Base-by-base conservation (phyloP, 23 red algal species). In the Agarophyton chilense region DNA sequence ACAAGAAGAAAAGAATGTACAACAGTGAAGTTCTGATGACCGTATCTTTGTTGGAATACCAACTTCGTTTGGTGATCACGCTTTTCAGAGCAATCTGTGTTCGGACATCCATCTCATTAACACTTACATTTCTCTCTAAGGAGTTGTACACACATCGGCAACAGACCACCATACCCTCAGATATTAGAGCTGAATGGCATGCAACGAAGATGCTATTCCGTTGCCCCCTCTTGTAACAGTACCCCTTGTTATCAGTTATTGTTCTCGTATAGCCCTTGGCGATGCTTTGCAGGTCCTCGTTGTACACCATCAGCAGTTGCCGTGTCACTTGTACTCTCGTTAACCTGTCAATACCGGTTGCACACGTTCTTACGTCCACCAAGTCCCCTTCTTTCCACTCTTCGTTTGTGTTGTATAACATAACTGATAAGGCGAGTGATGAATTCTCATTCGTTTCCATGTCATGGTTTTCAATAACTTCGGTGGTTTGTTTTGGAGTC, bases 171-270 rank as follows among this genome's bases (percentile, higher is more conserved):
- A 70, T 70, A 42, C 64, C 64, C 14, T 70, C 64, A 9, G 64
- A 14, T 29, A 70, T 70, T 6, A 70, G 34, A 40, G 19, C 64
- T 70, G 64, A 70, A 21, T 70, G 64, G 34, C 64, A 70, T 6
- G 35, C 35, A 33, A 70, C 64, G 14, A 70, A 70, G 34, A 70
- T 70, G 64, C 64, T 70, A 42, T 70, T 70, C 35, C 64, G 64
- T 70, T 70, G 35, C 34, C 38, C 64, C 19, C 64, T 70, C 34
- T 70, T 70, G 64, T 70, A 70, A 14, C 64, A 70, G 64, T 70
- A 70, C 18, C 64, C 64, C 12, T 70, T 70, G 19, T 70, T 2
- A 70, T 70, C 64, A 29, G 28, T 17, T 39, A 70, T 42, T 42
- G 19, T 22, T 70, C 64, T 40, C 10, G 64, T 70, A 8, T 29